A percentile compares a stretch with the other conserved stretches of the same genome.
phyloP scores from a whole-genome alignment of 2,329 filamentous ascomycete genomes.

The Verruconis gallopava region DNA sequence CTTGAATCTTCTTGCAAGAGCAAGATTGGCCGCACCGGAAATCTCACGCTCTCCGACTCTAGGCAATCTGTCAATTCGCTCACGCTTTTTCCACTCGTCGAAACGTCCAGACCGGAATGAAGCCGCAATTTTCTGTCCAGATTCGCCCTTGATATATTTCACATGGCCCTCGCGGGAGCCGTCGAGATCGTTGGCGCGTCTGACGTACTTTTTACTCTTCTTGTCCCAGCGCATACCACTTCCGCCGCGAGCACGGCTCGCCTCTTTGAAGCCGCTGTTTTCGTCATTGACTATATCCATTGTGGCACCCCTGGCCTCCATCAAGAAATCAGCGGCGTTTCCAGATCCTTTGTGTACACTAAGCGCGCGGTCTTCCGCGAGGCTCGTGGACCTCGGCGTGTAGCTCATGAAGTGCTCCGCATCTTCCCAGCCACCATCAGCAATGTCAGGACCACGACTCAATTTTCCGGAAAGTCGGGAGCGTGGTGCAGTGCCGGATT shows the following conservation, averaged over 20 bases:
- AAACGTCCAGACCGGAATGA: slow-evolving; percentile 88
- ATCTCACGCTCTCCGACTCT: slow-evolving; percentile 71
- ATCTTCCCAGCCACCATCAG: slow-evolving; percentile 51
- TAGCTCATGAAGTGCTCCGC: slow-evolving; percentile 95
- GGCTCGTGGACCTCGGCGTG: slow-evolving; percentile 65
- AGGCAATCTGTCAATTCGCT: slow-evolving; percentile 67
- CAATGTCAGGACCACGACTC: background rate
- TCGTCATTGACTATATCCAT: slow-evolving; percentile 95
- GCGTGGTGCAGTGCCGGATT: background rate
- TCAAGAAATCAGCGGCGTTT: slow-evolving; percentile 60
- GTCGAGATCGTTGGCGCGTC: slow-evolving; percentile 85
- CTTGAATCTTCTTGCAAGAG: slow-evolving; percentile 51
- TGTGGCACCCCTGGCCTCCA: slow-evolving; percentile 71
- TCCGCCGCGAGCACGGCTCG: slow-evolving; percentile 49
- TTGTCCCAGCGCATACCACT: slow-evolving; percentile 83
- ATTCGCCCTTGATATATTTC: slow-evolving; percentile 76
- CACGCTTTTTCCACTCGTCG: slow-evolving; percentile 79
- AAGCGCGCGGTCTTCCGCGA: slow-evolving; percentile 83
- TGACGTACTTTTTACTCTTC: slow-evolving; percentile 89
- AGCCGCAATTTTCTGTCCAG: slow-evolving; percentile 89
- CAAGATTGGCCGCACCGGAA: slow-evolving; percentile 21
- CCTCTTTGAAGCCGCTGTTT: slow-evolving; percentile 64
- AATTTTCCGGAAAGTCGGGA: background rate
- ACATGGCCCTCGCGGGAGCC: slow-evolving; percentile 49
- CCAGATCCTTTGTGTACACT: slow-evolving; percentile 68